Conservation (phyloP, 75 land plant species). For the Picea glauca region DNA sequence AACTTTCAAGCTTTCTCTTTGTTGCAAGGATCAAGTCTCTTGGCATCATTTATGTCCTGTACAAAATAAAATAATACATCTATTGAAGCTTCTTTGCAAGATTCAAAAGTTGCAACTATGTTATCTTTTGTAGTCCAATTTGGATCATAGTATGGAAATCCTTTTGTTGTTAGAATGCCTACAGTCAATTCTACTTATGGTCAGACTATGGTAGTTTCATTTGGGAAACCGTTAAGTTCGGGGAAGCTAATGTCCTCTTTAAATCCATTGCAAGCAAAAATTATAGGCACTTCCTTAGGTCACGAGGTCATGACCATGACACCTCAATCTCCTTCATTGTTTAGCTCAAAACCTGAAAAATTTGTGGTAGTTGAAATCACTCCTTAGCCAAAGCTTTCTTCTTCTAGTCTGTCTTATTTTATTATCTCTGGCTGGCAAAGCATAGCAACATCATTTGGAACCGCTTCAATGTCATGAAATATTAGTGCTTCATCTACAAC, state of each 20-base stretch:
- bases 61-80: background rate
- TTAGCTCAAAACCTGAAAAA: constrained; percentile 1
- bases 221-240: background rate
- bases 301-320: background rate
- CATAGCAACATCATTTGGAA: background rate
- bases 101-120: background rate
- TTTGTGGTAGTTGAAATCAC: background rate
- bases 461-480: background rate
- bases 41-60: background rate
- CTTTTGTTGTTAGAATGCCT: background rate
- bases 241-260: background rate
- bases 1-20: background rate
- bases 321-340: background rate
- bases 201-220: background rate
- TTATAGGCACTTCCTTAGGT: background rate
- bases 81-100: background rate
- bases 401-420: background rate
- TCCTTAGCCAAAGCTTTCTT: background rate
- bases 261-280: background rate
- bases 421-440: background rate
- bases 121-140: background rate
- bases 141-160: background rate
- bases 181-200: background rate
- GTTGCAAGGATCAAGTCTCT: background rate
- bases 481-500: background rate